phyloP scores from a whole-genome alignment of 2,329 filamentous ascomycete genomes.

The Triangularia setosa region DNA sequence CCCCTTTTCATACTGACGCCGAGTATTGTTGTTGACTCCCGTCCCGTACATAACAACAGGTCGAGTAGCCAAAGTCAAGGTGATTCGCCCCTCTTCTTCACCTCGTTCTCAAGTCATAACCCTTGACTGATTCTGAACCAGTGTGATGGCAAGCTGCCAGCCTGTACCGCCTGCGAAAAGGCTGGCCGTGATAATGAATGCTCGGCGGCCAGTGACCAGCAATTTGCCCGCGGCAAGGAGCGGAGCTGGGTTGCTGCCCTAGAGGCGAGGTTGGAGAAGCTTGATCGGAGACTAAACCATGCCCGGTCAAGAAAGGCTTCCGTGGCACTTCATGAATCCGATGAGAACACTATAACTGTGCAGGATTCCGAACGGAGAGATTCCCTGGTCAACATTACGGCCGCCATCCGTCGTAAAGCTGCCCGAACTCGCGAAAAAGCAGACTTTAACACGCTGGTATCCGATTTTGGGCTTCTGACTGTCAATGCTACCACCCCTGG shows the following conservation, averaged over 20 bases:
- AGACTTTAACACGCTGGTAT: constrained; percentile 87
- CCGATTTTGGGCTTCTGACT: constrained; percentile 82
- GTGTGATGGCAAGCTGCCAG: constrained; percentile 94
- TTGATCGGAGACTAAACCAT: constrained; percentile 73
- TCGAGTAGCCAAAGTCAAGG: constrained; percentile 90
- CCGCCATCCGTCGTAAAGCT: constrained; percentile 61
- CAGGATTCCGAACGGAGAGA: constrained; percentile 47
- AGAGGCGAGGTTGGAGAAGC: constrained; percentile 84
- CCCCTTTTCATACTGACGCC: background rate
- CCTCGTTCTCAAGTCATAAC: background rate
- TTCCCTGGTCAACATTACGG: constrained; percentile 58
- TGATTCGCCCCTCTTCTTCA: constrained; percentile 31
- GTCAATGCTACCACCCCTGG: constrained; percentile 93
- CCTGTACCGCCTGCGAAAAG: constrained; percentile 92
- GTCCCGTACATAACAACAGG: constrained; percentile 36
- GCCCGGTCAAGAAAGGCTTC: constrained; percentile 68
- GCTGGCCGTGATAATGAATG: constrained; percentile 83
- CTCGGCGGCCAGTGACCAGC: constrained; percentile 81
- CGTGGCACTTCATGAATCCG: constrained; percentile 61
- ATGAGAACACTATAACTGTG: constrained; percentile 28
- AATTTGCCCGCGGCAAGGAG: constrained; percentile 93
- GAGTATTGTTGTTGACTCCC: constrained; percentile 16
- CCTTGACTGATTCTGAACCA: constrained; percentile 31
- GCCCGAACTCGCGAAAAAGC: constrained; percentile 68
- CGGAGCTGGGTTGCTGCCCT: constrained; percentile 92